Conservation (phyloP, 768 basidiomycete genomes). For the Suillus clintonianus region DNA sequence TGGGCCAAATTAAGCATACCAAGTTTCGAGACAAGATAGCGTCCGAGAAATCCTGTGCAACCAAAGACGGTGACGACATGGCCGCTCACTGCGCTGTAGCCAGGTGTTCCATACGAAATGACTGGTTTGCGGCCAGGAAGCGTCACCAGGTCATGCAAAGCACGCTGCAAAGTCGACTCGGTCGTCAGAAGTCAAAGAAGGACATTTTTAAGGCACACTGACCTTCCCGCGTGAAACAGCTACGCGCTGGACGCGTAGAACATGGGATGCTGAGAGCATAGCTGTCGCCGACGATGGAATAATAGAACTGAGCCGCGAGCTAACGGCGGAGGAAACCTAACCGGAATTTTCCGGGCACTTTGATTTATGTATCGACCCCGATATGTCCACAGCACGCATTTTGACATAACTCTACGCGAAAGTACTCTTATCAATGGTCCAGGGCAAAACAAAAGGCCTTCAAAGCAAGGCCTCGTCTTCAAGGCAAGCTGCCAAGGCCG, state of each 20-base stretch:
- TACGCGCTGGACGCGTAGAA: slow-evolving; percentile 56
- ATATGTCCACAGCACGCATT: not conserved
- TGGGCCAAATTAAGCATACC: slow-evolving; percentile 49
- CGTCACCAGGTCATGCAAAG: slow-evolving; percentile 70
- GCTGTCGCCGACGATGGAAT: slow-evolving; percentile 7
- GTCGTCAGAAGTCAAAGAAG: not conserved
- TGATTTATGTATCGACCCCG: slow-evolving; percentile 13
- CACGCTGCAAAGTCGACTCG: slow-evolving; percentile 49
- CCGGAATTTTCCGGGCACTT: not conserved
- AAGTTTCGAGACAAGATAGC: slow-evolving; percentile 92
- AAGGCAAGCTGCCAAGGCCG: slow-evolving; percentile 65
- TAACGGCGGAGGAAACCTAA: slow-evolving; percentile 13
- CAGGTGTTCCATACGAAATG: slow-evolving; percentile 75
- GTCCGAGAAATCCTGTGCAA: slow-evolving; percentile 91
- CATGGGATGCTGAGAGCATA: slow-evolving; percentile 48
- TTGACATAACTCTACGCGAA: not conserved
- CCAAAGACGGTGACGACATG: slow-evolving; percentile 97
- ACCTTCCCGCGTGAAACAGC: slow-evolving; percentile 51
- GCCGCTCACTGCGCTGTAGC: slow-evolving; percentile 85
- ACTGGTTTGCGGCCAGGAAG: slow-evolving; percentile 64
- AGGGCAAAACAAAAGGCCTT: slow-evolving; percentile 85
- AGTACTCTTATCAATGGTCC: slow-evolving; percentile 56
- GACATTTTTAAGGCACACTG: not conserved
- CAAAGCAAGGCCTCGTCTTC: slow-evolving; percentile 52
- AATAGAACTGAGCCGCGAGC: slow-evolving; percentile 6